Evolutionary conservation across 2,329 filamentous ascomycete species (phyloP).

Genomic region (Colletotrichum shisoi): DNA sequence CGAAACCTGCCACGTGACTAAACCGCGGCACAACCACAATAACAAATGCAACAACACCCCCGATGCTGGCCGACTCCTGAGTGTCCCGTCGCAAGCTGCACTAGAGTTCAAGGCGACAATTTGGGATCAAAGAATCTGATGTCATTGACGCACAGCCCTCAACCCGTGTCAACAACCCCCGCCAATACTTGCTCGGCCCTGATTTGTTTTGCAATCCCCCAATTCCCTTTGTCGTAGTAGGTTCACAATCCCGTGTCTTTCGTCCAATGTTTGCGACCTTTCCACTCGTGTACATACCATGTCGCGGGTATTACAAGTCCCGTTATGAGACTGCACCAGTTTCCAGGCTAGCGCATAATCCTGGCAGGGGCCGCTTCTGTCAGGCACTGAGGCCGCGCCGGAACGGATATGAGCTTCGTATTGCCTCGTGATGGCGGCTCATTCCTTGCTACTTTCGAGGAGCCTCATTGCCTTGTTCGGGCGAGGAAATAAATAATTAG

Average conservation of each 20-base stretch:
- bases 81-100: too few species aligned
- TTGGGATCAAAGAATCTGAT: not conserved
- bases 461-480: not conserved
- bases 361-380: not conserved
- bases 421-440: not conserved
- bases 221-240: too few species aligned
- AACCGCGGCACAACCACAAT: not conserved
- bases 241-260: not conserved
- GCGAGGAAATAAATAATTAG: not conserved
- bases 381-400: not conserved
- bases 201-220: not conserved
- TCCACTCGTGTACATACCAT: not conserved
- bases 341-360: not conserved
- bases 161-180: not conserved
- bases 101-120: not conserved
- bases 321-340: not conserved
- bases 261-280: not conserved
- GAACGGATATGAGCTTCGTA: not conserved
- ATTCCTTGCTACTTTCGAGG: not conserved
- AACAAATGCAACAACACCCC: not conserved
- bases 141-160: slow-evolving; percentile 9
- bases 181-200: not conserved
- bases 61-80: not conserved
- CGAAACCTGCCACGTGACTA: not conserved
- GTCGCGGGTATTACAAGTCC: not conserved